Evolutionary conservation across 306 rosid species (phyloP).

Genomic region (Ammopiptanthus mongolicus): DNA sequence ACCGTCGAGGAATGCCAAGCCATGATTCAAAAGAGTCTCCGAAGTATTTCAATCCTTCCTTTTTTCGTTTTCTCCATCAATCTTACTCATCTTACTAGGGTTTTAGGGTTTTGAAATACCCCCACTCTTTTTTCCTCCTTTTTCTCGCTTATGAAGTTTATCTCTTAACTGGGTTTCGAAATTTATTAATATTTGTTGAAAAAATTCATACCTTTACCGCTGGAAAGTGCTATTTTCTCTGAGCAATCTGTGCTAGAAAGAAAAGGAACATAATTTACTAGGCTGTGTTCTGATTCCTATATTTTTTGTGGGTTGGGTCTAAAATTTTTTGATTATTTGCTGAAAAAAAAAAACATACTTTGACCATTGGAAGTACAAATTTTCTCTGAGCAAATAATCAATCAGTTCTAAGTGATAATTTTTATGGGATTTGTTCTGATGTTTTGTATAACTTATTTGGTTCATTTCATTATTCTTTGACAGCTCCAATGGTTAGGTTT

Average conservation of each 20-base stretch:
- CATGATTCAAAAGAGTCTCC: constrained; percentile 55
- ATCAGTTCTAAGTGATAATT: neutral
- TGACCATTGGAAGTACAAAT: neutral
- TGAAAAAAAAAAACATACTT: too few relatives aligned
- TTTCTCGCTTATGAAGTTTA: neutral
- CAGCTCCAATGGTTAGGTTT: constrained; percentile 64
- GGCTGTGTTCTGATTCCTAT: neutral
- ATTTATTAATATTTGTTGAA: neutral
- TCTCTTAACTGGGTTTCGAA: neutral
- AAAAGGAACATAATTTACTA: neutral
- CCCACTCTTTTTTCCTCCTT: neutral
- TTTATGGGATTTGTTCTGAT: neutral
- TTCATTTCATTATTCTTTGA: neutral
- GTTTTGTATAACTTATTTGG: neutral
- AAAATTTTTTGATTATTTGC: neutral
- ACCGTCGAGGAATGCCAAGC: constrained; percentile 40
- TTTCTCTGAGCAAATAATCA: neutral
- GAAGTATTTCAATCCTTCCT: constrained; percentile 29
- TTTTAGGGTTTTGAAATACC: neutral
- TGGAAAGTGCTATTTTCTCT: neutral
- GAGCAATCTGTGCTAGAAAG: neutral
- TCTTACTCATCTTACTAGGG: neutral
- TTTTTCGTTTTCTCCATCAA: neutral
- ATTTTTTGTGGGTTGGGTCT: neutral
- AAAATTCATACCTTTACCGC: neutral